Conservation (phyloP, 2,329 filamentous ascomycete species). For the Ophiostoma piceae region DNA sequence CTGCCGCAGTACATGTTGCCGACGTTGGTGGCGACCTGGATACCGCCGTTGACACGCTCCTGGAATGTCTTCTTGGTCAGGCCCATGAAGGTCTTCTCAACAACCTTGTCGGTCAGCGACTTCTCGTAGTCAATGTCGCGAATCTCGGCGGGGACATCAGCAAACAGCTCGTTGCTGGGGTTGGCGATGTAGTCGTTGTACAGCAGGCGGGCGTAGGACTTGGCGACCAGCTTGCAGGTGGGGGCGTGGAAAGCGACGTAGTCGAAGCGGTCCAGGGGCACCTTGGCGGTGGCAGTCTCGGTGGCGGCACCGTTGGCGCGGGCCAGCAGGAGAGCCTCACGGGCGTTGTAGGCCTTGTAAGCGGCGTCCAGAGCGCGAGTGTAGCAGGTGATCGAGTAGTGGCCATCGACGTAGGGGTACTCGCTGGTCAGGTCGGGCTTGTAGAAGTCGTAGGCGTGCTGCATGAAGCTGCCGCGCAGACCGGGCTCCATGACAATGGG, state of each 20-base stretch:
- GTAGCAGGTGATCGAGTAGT: conserved; percentile 79
- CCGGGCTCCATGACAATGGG: conserved; percentile 73
- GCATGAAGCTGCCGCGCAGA: conserved; percentile 73
- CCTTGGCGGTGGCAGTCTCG: conserved; percentile 50
- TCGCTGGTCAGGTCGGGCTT: conserved; percentile 84
- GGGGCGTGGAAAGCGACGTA: conserved; percentile 79
- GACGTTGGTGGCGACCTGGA: conserved; percentile 72
- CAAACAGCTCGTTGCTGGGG: conserved; percentile 61
- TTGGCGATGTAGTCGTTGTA: conserved; percentile 80
- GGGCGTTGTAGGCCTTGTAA: conserved; percentile 74
- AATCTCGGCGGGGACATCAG: conserved; percentile 69
- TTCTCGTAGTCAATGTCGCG: conserved; percentile 73
- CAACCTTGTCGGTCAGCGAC: conserved; percentile 72
- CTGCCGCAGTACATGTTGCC: conserved; percentile 65
- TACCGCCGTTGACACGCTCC: conserved; percentile 67
- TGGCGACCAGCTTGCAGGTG: conserved; percentile 81
- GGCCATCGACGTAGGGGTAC: conserved; percentile 79
- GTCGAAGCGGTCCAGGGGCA: conserved; percentile 72
- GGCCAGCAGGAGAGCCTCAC: conserved; percentile 53
- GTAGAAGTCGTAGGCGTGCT: conserved; percentile 85
- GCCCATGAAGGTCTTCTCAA: conserved; percentile 83
- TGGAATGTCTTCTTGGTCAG: conserved; percentile 79
- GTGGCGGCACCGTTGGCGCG: conserved; percentile 37
- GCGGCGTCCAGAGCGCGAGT: conserved; percentile 72
- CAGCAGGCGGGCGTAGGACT: conserved; percentile 75